A percentile compares a stretch with the other conserved stretches of the same genome.
Conservation (phyloP, 148 eudicot genomes). For the Dianthus caryophyllus region DNA sequence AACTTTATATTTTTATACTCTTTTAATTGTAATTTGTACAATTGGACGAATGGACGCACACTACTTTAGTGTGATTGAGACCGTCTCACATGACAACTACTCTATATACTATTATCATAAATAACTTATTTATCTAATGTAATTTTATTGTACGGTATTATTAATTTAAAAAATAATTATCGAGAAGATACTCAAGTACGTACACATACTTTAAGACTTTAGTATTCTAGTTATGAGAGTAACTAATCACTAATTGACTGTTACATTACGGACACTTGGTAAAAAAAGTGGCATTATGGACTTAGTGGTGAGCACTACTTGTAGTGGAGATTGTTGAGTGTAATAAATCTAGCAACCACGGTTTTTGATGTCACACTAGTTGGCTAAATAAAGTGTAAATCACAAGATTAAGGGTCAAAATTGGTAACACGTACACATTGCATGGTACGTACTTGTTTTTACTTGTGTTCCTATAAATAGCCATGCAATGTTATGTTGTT, state of each 20-base stretch:
- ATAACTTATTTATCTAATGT: too few relatives aligned
- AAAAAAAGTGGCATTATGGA: neutral
- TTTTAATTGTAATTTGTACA: too few relatives aligned
- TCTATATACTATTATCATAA: too few relatives aligned
- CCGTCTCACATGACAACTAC: too few relatives aligned
- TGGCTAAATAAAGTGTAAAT: neutral
- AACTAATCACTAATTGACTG: neutral
- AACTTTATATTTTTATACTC: too few relatives aligned
- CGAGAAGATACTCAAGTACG: neutral
- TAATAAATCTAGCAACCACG: conserved; percentile 4
- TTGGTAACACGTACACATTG: neutral
- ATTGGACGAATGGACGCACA: too few relatives aligned
- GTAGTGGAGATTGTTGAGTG: neutral
- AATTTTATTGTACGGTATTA: too few relatives aligned
- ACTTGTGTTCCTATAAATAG: conserved; percentile 12
- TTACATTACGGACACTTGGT: neutral
- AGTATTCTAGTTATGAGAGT: neutral
- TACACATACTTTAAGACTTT: too few relatives aligned
- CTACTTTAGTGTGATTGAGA: too few relatives aligned
- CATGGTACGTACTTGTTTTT: neutral
- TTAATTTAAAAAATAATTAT: neutral
- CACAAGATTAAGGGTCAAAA: neutral
- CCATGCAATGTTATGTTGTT: neutral
- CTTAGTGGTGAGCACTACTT: conserved; percentile 16
- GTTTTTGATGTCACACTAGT: neutral